Percentiles rank a stretch among this genome's conserved stretches.
These are phyloP conservation scores for Citeromyces hawaiiensis DNA, from an alignment of 1,139 yeast species.

Conservation along the genomic window DNA sequence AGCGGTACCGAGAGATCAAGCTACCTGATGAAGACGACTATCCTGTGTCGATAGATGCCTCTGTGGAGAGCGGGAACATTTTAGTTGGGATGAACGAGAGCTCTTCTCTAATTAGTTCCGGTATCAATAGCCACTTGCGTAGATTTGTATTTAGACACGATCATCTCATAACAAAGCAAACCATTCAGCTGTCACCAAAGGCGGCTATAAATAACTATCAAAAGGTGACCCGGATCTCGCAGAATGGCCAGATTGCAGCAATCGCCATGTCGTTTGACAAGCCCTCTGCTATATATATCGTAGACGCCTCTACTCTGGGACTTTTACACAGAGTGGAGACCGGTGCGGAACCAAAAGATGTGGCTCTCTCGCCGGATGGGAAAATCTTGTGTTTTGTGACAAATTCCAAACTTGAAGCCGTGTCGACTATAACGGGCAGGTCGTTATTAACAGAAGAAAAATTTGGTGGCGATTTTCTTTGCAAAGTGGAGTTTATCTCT, in stretches of 20 bases:
- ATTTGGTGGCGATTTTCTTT: conserved; percentile 23
- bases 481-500: conserved; percentile 48
- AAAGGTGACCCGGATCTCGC: conserved; percentile 37
- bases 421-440: conserved; percentile 31
- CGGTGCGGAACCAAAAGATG: conserved; percentile 36
- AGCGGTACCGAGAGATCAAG: conserved; percentile 48
- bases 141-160: conserved; percentile 48
- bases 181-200: conserved; percentile 31
- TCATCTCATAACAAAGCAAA: conserved; percentile 46
- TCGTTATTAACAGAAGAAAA: conserved; percentile 19
- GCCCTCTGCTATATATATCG: conserved; percentile 46
- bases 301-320: conserved; percentile 43
- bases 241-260: conserved; percentile 43
- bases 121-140: conserved; percentile 62
- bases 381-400: conserved; percentile 47
- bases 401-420: conserved; percentile 34
- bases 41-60: conserved; percentile 57
- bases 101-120: conserved; percentile 37
- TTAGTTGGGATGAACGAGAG: conserved; percentile 69
- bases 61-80: conserved; percentile 27
- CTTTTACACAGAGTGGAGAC: conserved; percentile 38
- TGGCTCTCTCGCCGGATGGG: conserved; percentile 33
- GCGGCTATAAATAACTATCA: conserved; percentile 40
- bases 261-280: conserved; percentile 41
- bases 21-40: conserved; percentile 57